A percentile compares a stretch with the other conserved stretches of the same genome.
Conservation (phyloP, 2,329 filamentous ascomycete species). For the Sporothrix luriei region DNA sequence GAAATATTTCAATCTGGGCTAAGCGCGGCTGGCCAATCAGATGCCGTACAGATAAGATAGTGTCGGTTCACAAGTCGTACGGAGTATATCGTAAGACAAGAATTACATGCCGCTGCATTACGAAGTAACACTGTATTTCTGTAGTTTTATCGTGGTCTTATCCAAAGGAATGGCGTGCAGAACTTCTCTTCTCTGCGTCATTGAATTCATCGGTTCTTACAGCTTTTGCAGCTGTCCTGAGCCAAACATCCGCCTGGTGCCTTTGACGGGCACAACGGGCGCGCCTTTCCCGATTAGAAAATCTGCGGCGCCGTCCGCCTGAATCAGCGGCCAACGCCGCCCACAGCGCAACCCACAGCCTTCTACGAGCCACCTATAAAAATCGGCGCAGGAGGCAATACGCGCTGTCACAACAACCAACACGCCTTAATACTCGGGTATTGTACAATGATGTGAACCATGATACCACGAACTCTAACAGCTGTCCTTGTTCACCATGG, state of each 20-base stretch:
- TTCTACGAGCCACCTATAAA: conserved; percentile 14
- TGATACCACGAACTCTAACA: background rate
- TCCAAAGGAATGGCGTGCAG: background rate
- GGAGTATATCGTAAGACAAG: too few relatives aligned
- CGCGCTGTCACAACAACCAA: background rate
- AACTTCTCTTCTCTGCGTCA: background rate
- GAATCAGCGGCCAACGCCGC: conserved; percentile 32
- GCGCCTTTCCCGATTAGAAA: background rate
- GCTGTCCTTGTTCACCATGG: conserved; percentile 13
- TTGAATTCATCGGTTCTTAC: background rate
- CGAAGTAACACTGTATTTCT: too few relatives aligned
- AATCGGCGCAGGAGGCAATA: too few relatives aligned
- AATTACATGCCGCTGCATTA: too few relatives aligned
- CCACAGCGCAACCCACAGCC: background rate
- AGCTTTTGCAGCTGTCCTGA: background rate
- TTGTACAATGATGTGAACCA: too few relatives aligned
- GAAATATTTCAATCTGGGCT: conserved; percentile 33
- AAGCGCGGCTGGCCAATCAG: conserved; percentile 32
- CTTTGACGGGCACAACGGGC: background rate
- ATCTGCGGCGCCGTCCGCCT: conserved; percentile 31
- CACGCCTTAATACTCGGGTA: background rate
- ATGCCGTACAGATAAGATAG: conserved; percentile 33
- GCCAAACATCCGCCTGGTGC: background rate
- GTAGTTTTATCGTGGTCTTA: too few relatives aligned
- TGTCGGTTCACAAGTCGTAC: background rate